A percentile compares a stretch with the other conserved stretches of the same genome.
These are phyloP conservation scores for Akanthomyces uredinophilus DNA, from an alignment of 2,329 filamentous ascomycete species.

Conservation along the genomic window DNA sequence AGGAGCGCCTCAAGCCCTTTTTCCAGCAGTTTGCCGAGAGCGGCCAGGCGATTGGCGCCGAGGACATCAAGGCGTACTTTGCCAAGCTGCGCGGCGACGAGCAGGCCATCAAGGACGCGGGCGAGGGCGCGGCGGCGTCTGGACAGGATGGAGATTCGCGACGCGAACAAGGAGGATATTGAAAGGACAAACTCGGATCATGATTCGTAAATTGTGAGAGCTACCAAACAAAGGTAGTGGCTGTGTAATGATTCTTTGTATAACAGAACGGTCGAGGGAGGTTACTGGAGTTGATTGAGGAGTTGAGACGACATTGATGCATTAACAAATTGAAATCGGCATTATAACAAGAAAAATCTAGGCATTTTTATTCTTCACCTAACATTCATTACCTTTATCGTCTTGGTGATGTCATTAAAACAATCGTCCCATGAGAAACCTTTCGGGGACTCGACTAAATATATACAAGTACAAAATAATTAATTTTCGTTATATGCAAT, in stretches of 20 bases:
- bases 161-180: conserved; percentile 52
- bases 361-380: neutral
- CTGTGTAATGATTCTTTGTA: conserved; percentile 1
- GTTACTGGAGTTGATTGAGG: neutral
- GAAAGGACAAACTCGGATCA: neutral
- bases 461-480: neutral
- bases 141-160: conserved; percentile 32
- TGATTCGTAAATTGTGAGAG: neutral
- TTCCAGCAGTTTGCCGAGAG: conserved; percentile 91
- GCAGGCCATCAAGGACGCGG: conserved; percentile 61
- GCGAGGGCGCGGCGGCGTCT: conserved; percentile 41
- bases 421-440: neutral
- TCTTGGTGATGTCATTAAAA: conserved; percentile 1
- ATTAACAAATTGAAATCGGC: neutral
- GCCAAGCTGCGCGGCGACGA: conserved; percentile 89
- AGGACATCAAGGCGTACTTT: conserved; percentile 96
- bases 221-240: neutral
- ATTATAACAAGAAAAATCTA: neutral
- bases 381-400: neutral
- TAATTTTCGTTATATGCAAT: neutral
- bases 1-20: conserved; percentile 93
- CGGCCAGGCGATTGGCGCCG: conserved; percentile 79
- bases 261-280: neutral
- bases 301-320: neutral
- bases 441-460: neutral